Evolutionary conservation across 768 basidiomycete species (phyloP).

Genomic region (Hydnum rufescens): DNA sequence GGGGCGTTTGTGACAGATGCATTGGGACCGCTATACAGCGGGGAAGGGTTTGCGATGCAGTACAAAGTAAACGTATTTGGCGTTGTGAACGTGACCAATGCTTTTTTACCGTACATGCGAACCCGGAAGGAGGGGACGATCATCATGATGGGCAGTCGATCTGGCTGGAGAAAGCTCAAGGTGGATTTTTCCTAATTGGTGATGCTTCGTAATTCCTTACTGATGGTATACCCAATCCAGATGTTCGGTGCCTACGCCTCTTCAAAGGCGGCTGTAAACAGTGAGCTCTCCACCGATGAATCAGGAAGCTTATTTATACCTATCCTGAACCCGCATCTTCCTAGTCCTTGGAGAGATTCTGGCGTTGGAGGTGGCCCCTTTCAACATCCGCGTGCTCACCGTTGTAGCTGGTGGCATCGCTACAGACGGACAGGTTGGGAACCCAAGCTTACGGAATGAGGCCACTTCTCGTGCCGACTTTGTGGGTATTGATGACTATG

Average conservation of each 20-base stretch:
- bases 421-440: background rate
- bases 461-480: background rate
- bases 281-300: background rate
- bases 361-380: background rate
- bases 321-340: background rate
- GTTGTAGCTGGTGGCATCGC: background rate
- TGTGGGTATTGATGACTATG: background rate
- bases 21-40: conserved; percentile 7
- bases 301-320: background rate
- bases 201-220: too few species aligned
- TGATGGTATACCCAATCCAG: too few species aligned
- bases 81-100: conserved; percentile 22
- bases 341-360: background rate
- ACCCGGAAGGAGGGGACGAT: conserved; percentile 22
- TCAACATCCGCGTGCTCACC: conserved; percentile 1
- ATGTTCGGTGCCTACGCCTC: background rate
- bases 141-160: background rate
- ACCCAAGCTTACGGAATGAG: background rate
- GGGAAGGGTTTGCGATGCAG: conserved; percentile 12
- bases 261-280: background rate
- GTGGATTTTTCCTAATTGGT: background rate
- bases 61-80: conserved; percentile 24
- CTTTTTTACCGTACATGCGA: conserved; percentile 31
- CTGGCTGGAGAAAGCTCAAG: background rate
- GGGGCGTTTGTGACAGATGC: background rate